phyloP scores from a whole-genome alignment of 805 yeast species.

The Suhomyces sp. region DNA sequence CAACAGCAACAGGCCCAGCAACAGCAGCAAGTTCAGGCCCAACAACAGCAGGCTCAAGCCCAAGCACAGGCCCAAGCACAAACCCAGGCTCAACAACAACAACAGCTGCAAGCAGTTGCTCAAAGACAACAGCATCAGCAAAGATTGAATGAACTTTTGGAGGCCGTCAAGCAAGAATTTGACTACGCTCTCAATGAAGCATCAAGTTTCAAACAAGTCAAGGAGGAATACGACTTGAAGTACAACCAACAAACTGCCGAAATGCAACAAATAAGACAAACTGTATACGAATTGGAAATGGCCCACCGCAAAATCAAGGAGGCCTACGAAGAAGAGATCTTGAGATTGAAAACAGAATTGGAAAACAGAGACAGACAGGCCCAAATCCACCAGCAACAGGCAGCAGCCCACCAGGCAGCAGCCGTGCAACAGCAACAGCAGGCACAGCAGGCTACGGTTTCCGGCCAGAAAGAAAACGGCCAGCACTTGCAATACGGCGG shows the following conservation, averaged over 20 bases:
- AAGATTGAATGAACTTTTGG: slow-evolving; percentile 73
- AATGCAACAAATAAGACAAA: slow-evolving; percentile 89
- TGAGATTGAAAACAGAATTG: slow-evolving; percentile 78
- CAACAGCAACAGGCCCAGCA: slow-evolving; percentile 26
- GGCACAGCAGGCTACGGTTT: slow-evolving; percentile 36
- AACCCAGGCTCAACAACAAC: slow-evolving; percentile 19
- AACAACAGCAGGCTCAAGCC: slow-evolving; percentile 11
- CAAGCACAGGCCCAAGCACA: slow-evolving; percentile 16
- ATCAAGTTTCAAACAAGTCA: slow-evolving; percentile 77
- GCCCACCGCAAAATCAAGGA: slow-evolving; percentile 95
- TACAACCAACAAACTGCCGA: slow-evolving; percentile 90
- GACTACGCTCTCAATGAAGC: slow-evolving; percentile 84
- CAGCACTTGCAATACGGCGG: slow-evolving; percentile 13
- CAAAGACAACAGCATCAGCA: slow-evolving; percentile 44
- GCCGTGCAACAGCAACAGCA: slow-evolving; percentile 34
- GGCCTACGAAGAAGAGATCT: slow-evolving; percentile 90
- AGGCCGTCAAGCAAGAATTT: slow-evolving; percentile 89
- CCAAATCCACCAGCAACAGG: slow-evolving; percentile 34
- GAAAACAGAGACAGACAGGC: slow-evolving; percentile 71
- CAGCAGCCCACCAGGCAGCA: slow-evolving; percentile 39
- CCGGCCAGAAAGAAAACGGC: slow-evolving; percentile 17
- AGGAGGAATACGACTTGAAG: slow-evolving; percentile 88
- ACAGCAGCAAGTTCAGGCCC: slow-evolving; percentile 22
- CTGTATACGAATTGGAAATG: slow-evolving; percentile 89
- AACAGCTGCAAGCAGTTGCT: slow-evolving; percentile 27